Percentiles rank a stretch among this genome's conserved stretches.
Evolutionary conservation across 1,284 basidiomycete genomes (phyloP).

Genomic region (Kalmanozyma brasiliensis): DNA sequence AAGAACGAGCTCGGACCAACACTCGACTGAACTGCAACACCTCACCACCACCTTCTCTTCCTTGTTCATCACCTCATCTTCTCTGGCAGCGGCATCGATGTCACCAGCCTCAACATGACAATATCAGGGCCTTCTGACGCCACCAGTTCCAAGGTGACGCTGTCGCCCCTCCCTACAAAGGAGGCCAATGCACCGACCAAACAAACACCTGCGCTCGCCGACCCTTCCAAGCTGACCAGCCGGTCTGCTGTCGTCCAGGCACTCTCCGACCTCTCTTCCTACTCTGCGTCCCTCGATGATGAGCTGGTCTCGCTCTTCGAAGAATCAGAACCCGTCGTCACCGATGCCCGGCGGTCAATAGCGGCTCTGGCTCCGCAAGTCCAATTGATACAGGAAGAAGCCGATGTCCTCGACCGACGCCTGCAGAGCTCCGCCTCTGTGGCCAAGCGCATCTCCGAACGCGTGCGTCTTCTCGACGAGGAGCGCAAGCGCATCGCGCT

Average conservation of each 20-base stretch:
- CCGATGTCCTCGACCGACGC: constrained; percentile 73
- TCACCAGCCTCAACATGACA: constrained; percentile 9
- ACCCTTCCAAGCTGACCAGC: constrained; percentile 44
- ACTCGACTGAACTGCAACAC: too few species aligned
- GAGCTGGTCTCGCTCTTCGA: constrained; percentile 80
- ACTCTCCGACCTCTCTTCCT: constrained; percentile 75
- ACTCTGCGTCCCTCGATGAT: constrained; percentile 80
- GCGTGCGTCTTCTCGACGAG: constrained; percentile 85
- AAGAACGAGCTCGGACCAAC: constrained; percentile 31
- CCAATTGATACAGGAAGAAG: constrained; percentile 75
- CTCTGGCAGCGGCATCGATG: background rate
- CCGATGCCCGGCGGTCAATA: constrained; percentile 33
- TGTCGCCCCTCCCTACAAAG: constrained; percentile 9
- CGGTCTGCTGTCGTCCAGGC: constrained; percentile 56
- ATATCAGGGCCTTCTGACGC: constrained; percentile 15
- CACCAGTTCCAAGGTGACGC: background rate
- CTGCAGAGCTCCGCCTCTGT: constrained; percentile 80
- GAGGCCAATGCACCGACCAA: constrained; percentile 1
- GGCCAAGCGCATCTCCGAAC: constrained; percentile 87
- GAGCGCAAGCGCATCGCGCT: constrained; percentile 88
- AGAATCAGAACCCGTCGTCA: constrained; percentile 66
- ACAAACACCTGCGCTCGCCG: constrained; percentile 10
- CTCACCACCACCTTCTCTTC: background rate
- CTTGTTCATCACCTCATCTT: constrained; percentile 1
- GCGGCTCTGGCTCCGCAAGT: constrained; percentile 76